Conservation (phyloP, 2,329 filamentous ascomycete species). For the Aspergillus ustus region DNA sequence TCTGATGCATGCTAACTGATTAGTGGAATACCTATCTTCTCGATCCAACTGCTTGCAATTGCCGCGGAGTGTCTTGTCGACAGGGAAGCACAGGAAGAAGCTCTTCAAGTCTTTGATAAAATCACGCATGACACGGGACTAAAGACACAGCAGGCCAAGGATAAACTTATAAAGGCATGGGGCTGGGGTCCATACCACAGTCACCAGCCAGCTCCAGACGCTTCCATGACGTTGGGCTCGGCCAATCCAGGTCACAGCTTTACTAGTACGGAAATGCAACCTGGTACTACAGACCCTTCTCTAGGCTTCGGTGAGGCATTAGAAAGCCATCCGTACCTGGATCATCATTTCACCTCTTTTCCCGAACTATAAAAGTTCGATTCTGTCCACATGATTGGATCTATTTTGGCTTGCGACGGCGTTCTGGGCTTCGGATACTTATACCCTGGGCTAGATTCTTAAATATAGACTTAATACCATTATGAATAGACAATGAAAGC, state of each 20-base stretch:
- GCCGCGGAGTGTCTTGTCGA: conserved; percentile 74
- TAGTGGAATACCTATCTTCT: conserved; percentile 75
- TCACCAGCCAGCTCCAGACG: conserved; percentile 29
- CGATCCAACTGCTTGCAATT: conserved; percentile 77
- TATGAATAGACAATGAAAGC: background rate
- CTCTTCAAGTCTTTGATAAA: conserved; percentile 73
- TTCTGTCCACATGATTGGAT: background rate
- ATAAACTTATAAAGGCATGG: conserved; percentile 77
- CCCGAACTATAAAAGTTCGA: background rate
- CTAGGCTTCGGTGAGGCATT: conserved; percentile 66
- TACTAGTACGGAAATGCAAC: conserved; percentile 71
- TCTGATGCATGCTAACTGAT: background rate
- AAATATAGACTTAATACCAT: background rate
- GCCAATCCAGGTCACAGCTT: conserved; percentile 48
- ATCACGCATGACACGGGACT: conserved; percentile 79
- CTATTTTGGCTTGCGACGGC: background rate
- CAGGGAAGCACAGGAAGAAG: conserved; percentile 77
- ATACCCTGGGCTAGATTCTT: background rate
- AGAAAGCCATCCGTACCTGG: conserved; percentile 80
- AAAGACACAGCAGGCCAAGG: conserved; percentile 73
- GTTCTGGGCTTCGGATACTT: background rate
- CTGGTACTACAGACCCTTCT: conserved; percentile 48
- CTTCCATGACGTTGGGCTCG: conserved; percentile 15
- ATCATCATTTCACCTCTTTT: conserved; percentile 69
- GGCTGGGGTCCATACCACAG: conserved; percentile 62